phyloP scores from a whole-genome alignment of 2,329 filamentous ascomycete genomes.

The Chalaropsis thielavioides region DNA sequence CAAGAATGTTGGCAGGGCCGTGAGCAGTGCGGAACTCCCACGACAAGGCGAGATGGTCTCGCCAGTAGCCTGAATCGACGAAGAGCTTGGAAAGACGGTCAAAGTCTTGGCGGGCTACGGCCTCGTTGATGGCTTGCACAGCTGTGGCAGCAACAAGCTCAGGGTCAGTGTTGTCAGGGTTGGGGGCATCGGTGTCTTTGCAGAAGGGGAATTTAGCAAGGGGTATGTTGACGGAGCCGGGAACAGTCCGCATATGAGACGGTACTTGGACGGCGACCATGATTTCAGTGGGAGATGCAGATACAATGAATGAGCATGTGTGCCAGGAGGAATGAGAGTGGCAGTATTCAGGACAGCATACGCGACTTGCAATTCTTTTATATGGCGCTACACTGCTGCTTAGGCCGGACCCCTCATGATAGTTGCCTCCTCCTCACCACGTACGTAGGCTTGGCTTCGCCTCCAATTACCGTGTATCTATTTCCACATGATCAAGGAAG shows the following conservation, averaged over 20 bases:
- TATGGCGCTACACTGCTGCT: neutral
- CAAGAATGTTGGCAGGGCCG: constrained; percentile 27
- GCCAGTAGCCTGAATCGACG: constrained; percentile 36
- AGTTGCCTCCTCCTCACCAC: too few relatives aligned
- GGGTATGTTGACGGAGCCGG: constrained; percentile 41
- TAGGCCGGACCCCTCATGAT: neutral
- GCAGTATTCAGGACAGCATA: neutral
- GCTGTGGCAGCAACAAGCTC: constrained; percentile 28
- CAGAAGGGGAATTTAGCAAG: constrained; percentile 27
- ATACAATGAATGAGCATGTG: neutral
- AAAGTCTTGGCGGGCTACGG: constrained; percentile 27
- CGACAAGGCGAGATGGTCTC: constrained; percentile 41
- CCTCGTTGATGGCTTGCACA: constrained; percentile 29
- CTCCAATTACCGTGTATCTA: too few relatives aligned
- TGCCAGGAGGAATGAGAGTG: neutral
- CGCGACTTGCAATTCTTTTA: neutral
- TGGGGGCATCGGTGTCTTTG: neutral
- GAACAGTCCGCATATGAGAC: constrained; percentile 24
- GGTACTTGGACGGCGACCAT: constrained; percentile 18
- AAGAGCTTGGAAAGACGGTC: constrained; percentile 28
- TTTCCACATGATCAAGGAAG: too few relatives aligned
- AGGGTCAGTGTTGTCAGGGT: constrained; percentile 19
- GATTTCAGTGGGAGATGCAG: neutral
- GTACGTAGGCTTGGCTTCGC: too few relatives aligned
- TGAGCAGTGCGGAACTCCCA: constrained; percentile 42